Evolutionary conservation across 129 eudicot species (phyloP).

Genomic region (Chrysanthemum lavandulifolium): DNA sequence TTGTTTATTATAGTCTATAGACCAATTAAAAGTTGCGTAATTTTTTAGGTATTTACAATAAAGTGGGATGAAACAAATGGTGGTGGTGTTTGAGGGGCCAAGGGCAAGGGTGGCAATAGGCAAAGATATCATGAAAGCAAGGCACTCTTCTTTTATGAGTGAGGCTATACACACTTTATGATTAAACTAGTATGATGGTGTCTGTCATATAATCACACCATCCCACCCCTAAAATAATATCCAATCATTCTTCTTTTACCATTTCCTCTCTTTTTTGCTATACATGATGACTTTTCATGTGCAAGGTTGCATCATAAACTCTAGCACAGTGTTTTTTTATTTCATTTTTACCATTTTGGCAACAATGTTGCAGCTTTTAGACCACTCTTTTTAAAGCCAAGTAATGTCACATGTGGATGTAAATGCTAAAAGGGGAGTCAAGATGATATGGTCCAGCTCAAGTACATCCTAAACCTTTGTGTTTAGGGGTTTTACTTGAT

Average conservation of each 20-base stretch:
- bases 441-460: slow-evolving; percentile 2
- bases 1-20: background rate
- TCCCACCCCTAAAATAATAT: slow-evolving; percentile 27
- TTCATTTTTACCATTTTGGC: background rate
- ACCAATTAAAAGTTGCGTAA: slow-evolving; percentile 16
- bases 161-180: slow-evolving; percentile 20
- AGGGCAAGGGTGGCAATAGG: slow-evolving; percentile 23
- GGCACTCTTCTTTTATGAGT: slow-evolving; percentile 26
- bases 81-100: slow-evolving; percentile 37
- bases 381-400: background rate
- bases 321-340: background rate
- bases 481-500: slow-evolving; percentile 2
- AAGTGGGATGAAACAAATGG: slow-evolving; percentile 33
- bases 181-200: slow-evolving; percentile 30
- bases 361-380: slow-evolving; percentile 4
- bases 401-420: slow-evolving; percentile 4
- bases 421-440: background rate
- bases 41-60: slow-evolving; percentile 16
- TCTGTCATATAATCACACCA: slow-evolving; percentile 28
- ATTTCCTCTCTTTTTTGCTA: slow-evolving; percentile 19
- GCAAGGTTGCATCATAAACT: slow-evolving; percentile 29
- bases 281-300: slow-evolving; percentile 31
- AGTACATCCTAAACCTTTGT: slow-evolving; percentile 8
- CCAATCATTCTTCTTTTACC: slow-evolving; percentile 27
- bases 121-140: slow-evolving; percentile 36